phyloP scores from a whole-genome alignment of 495 filamentous ascomycete genomes.

The Thermothielavioides terrestris region DNA sequence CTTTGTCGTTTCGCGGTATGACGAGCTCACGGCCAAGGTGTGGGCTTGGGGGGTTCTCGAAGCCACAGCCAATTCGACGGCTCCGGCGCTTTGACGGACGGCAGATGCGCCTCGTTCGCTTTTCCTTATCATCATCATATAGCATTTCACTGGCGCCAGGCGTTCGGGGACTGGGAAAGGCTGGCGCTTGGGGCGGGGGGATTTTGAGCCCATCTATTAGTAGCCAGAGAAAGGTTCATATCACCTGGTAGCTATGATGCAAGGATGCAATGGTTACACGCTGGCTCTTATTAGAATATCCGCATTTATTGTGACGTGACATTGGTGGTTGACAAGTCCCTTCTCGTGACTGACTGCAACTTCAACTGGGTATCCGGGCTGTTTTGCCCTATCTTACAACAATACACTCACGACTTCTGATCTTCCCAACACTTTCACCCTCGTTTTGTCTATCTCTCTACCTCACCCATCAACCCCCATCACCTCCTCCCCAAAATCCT shows the following conservation, averaged over 20 bases:
- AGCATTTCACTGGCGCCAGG: background rate
- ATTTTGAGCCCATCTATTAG: background rate
- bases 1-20: slow-evolving; percentile 14
- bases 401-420: no score
- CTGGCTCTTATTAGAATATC: background rate
- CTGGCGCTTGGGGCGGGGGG: background rate
- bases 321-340: no score
- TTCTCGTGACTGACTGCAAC: no score
- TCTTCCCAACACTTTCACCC: no score
- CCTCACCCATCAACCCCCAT: no score
- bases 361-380: no score
- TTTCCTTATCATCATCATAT: background rate
- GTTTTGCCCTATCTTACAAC: no score
- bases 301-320: no score
- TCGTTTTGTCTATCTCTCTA: no score
- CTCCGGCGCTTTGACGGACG: slow-evolving; percentile 8
- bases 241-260: background rate
- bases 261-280: background rate
- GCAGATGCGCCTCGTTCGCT: background rate
- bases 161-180: background rate
- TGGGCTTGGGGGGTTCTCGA: background rate
- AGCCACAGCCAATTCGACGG: slow-evolving; percentile 9
- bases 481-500: slow-evolving; percentile 1
- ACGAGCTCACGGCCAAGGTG: slow-evolving; percentile 9
- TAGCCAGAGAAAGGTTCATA: background rate